phyloP scores from a whole-genome alignment of 345 rosid species.

The Boechera retrofracta region DNA sequence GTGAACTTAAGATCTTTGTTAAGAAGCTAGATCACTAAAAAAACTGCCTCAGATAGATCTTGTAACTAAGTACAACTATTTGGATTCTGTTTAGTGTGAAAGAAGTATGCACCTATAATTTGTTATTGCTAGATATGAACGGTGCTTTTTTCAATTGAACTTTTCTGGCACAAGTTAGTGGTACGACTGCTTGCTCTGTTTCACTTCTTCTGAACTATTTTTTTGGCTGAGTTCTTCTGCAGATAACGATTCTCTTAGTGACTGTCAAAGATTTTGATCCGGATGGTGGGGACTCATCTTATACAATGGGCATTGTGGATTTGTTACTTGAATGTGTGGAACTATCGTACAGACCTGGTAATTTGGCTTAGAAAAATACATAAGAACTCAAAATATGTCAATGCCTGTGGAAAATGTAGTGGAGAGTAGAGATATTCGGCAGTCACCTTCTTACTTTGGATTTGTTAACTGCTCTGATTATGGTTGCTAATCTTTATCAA shows the following conservation, averaged over 20 bases:
- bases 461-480: slow-evolving; percentile 16
- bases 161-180: slow-evolving; percentile 13
- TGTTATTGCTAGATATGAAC: background rate
- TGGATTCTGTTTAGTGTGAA: slow-evolving; percentile 7
- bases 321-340: slow-evolving; percentile 97
- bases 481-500: slow-evolving; percentile 42
- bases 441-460: slow-evolving; percentile 14
- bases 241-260: slow-evolving; percentile 85
- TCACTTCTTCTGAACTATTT: slow-evolving; percentile 13
- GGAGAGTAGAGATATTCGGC: background rate
- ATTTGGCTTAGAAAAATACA: slow-evolving; percentile 30
- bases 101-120: slow-evolving; percentile 1
- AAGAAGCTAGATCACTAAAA: slow-evolving; percentile 16
- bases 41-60: slow-evolving; percentile 1
- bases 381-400: slow-evolving; percentile 13
- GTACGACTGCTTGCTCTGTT: slow-evolving; percentile 25
- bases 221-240: slow-evolving; percentile 44
- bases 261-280: slow-evolving; percentile 93
- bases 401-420: slow-evolving; percentile 27
- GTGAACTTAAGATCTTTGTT: slow-evolving; percentile 15
- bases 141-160: slow-evolving; percentile 3
- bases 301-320: slow-evolving; percentile 94
- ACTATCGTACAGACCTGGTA: slow-evolving; percentile 91
- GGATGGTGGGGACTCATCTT: slow-evolving; percentile 81
- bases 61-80: slow-evolving; percentile 23